Evolutionary conservation across 1,139 yeast species (phyloP), one percentile per base, ranked within the genome.

Genomic region (Candida sojae): DNA sequence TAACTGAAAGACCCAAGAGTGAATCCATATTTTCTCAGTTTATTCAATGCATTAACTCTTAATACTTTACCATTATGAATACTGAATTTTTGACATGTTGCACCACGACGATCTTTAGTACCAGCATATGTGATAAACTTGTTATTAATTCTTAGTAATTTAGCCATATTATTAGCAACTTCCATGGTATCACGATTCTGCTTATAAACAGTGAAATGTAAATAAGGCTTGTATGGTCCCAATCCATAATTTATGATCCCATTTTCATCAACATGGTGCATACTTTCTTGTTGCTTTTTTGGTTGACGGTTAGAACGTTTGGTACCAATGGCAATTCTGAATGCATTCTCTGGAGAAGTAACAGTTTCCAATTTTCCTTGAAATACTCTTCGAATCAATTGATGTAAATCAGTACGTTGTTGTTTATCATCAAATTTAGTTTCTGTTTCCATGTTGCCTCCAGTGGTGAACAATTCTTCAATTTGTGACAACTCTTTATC

Each of bases 121-220:
- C 99, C 99, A 0, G 98, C 96, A 66, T 85, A 91, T 47, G 88
- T 77, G 36, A 93, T 77, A 34, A 74, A 65, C 57, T 85, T 87
- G 6, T 86, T 75, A 13, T 92, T 93, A 13, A 88, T 70, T 53
- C 92, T 79, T 57, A 93, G 73, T 54, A 88, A 79, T 61, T 86
- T 87, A 37, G 93, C 73, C 42, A 93, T 72, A 33, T 87, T 70
- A 29, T 84, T 79, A 1, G 96, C 95, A 7, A 89, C 92, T 66
- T 93, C 98, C 97, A 93, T 91, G 1, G 99, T 92, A 60, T 93
- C 99, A 63, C 93, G 88, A 68, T 95, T 95, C 62, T 93, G 97
- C 65, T 93, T 93, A 72, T 88, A 92, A 32, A 93, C 74, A 4
- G 89, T 83, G 61, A 92, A 88, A 60, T 88, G 93, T 38, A 93